These are phyloP conservation scores for Starmerella sp. DNA, from an alignment of 805 yeast species.

Conservation along the genomic window DNA sequence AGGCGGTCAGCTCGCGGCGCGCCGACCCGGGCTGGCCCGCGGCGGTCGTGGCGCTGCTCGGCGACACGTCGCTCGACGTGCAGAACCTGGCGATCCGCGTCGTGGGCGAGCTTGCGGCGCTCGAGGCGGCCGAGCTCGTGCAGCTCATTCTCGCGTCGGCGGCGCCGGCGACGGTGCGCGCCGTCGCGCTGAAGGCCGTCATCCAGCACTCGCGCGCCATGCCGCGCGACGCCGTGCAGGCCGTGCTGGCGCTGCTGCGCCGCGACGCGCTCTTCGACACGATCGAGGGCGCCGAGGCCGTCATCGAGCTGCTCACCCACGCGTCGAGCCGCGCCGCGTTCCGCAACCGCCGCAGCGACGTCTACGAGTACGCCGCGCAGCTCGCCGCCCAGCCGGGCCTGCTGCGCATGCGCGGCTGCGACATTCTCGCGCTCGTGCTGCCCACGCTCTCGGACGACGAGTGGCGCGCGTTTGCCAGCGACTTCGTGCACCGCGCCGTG, in stretches of 20 bases:
- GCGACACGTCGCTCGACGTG: slow-evolving; percentile 59
- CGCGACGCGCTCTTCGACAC: not conserved
- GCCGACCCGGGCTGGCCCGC: slow-evolving; percentile 41
- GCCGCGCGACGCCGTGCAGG: not conserved
- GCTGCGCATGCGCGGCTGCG: slow-evolving; percentile 20
- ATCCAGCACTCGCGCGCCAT: slow-evolving; percentile 20
- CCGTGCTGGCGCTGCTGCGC: not conserved
- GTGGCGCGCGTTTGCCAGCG: slow-evolving; percentile 18
- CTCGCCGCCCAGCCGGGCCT: not conserved
- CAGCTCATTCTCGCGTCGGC: slow-evolving; percentile 27
- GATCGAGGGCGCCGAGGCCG: slow-evolving; percentile 6
- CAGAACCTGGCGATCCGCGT: slow-evolving; percentile 63
- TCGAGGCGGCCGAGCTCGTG: slow-evolving; percentile 15
- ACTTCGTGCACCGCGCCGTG: not conserved
- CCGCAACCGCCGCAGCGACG: not conserved
- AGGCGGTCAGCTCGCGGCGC: slow-evolving; percentile 37
- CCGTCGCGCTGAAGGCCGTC: slow-evolving; percentile 7
- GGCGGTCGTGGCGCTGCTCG: slow-evolving; percentile 36
- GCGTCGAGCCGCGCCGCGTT: not conserved
- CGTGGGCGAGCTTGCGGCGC: slow-evolving; percentile 32
- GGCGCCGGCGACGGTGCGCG: slow-evolving; percentile 6
- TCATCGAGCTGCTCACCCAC: not conserved
- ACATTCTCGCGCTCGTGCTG: slow-evolving; percentile 22
- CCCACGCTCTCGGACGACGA: slow-evolving; percentile 17
- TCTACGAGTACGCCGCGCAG: not conserved